These are phyloP conservation scores for Xanthoconium separans DNA, from an alignment of 1,284 basidiomycete species.

Conservation along the genomic window DNA sequence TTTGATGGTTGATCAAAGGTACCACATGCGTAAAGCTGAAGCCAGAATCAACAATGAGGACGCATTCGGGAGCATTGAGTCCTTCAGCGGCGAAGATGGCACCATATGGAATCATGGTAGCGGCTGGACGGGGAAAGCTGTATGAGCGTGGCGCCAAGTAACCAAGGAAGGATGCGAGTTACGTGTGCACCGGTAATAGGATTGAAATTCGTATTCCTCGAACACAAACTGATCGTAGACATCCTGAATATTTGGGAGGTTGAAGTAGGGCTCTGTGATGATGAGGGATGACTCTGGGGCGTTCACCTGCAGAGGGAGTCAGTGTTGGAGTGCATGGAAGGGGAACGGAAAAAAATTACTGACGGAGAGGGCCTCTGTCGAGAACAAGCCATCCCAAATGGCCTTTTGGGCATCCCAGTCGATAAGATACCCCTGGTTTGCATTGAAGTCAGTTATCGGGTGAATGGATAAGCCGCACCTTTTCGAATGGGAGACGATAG, in stretches of 20 bases:
- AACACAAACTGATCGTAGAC: constrained; percentile 93
- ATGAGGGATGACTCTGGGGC: constrained; percentile 72
- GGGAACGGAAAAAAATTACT: constrained; percentile 23
- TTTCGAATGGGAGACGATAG: constrained; percentile 83
- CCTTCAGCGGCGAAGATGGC: constrained; percentile 51
- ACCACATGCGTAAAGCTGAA: constrained; percentile 93
- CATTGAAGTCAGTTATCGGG: constrained; percentile 11
- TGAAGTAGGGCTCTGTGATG: constrained; percentile 93
- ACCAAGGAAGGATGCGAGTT: constrained; percentile 35
- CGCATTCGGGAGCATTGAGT: constrained; percentile 67
- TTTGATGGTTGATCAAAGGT: constrained; percentile 75
- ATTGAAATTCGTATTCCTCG: constrained; percentile 92
- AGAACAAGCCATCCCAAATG: constrained; percentile 87
- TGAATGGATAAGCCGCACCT: constrained; percentile 49
- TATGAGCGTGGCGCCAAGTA: constrained; percentile 19
- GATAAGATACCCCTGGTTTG: constrained; percentile 76
- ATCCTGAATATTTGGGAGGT: constrained; percentile 87
- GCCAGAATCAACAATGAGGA: constrained; percentile 84
- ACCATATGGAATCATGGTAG: constrained; percentile 74
- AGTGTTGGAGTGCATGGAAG: constrained; percentile 5
- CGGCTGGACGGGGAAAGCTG: constrained; percentile 51
- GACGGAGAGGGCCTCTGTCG: constrained; percentile 66
- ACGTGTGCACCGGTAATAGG: constrained; percentile 83
- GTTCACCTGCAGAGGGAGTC: constrained; percentile 61
- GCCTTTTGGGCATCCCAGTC: constrained; percentile 94